phyloP scores from a whole-genome alignment of 2,329 filamentous ascomycete species.

The Verticillium albo-atrum region DNA sequence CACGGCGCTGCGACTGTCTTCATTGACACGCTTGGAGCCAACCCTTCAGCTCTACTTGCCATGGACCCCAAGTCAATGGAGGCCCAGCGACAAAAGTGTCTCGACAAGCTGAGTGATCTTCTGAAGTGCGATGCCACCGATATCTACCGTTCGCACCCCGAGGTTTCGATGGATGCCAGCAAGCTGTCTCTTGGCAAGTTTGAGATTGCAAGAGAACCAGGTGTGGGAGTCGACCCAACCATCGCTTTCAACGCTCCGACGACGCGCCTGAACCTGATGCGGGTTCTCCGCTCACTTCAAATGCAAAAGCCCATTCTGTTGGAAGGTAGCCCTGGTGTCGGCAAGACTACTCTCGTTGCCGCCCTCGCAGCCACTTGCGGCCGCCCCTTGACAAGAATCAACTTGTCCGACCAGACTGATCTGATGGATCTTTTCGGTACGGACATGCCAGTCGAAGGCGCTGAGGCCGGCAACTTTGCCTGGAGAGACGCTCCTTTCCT shows the following conservation, averaged over 20 bases:
- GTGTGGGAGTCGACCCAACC: slow-evolving; percentile 46
- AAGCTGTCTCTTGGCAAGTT: slow-evolving; percentile 71
- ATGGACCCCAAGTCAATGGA: slow-evolving; percentile 65
- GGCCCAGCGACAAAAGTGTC: slow-evolving; percentile 66
- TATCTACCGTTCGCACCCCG: slow-evolving; percentile 61
- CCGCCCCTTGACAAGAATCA: slow-evolving; percentile 84
- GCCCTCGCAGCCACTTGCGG: slow-evolving; percentile 78
- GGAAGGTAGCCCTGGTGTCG: slow-evolving; percentile 96
- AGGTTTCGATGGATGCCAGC: slow-evolving; percentile 49
- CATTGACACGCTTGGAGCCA: slow-evolving; percentile 90
- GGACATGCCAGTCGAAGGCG: slow-evolving; percentile 92
- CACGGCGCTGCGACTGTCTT: slow-evolving; percentile 95
- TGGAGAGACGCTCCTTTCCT: slow-evolving; percentile 96
- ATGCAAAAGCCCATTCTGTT: slow-evolving; percentile 87
- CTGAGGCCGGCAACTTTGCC: slow-evolving; percentile 81
- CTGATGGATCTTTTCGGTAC: slow-evolving; percentile 96
- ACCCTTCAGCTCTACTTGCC: slow-evolving; percentile 82
- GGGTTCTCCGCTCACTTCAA: slow-evolving; percentile 84
- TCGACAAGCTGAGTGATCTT: slow-evolving; percentile 66
- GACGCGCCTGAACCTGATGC: slow-evolving; percentile 83
- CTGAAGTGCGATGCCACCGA: slow-evolving; percentile 56
- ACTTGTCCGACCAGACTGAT: slow-evolving; percentile 96
- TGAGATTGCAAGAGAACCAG: slow-evolving; percentile 49
- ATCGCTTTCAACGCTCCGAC: slow-evolving; percentile 88
- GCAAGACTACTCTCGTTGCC: slow-evolving; percentile 90